Evolutionary conservation across 768 basidiomycete species (phyloP).

Genomic region (Amanita exitialis): DNA sequence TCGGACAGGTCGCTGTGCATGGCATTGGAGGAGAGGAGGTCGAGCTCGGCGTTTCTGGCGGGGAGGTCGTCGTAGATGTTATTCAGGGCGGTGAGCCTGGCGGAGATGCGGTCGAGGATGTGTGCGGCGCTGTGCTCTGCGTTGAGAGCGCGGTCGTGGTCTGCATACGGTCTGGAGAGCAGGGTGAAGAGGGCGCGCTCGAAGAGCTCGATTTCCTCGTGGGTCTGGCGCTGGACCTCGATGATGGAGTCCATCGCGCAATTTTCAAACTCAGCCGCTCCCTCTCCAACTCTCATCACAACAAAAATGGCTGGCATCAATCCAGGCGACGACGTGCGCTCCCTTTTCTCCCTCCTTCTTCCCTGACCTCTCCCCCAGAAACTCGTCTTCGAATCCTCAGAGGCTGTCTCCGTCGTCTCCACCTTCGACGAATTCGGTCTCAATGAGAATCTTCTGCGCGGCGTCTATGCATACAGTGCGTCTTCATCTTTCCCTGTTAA

Average conservation of each 20-base stretch:
- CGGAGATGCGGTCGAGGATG: conserved; percentile 75
- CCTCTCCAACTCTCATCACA: conserved; percentile 28
- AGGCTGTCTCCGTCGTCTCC: conserved; percentile 81
- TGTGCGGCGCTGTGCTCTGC: conserved; percentile 87
- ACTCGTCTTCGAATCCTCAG: conserved; percentile 93
- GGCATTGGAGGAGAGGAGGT: conserved; percentile 45
- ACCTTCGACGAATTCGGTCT: conserved; percentile 86
- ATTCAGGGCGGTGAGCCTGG: conserved; percentile 55
- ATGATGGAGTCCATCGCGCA: conserved; percentile 80
- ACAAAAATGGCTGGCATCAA: conserved; percentile 74
- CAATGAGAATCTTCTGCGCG: conserved; percentile 92
- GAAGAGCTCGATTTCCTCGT: conserved; percentile 92
- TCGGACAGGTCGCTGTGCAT: conserved; percentile 74
- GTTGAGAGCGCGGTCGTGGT: conserved; percentile 57
- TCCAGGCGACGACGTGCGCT: conserved; percentile 72
- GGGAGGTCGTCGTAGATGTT: conserved; percentile 73
- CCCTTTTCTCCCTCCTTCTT: conserved; percentile 11
- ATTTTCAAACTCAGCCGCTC: conserved; percentile 49
- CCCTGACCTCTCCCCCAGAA: conserved; percentile 35
- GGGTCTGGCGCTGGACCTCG: conserved; percentile 90
- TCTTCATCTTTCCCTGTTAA: background rate
- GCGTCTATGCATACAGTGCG: conserved; percentile 96
- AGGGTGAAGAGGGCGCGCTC: conserved; percentile 81
- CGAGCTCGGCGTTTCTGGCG: conserved; percentile 56
- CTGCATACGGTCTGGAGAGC: conserved; percentile 54